Conservation (phyloP, 139 green algal genomes). For the Chlamydomonas incerta region DNA sequence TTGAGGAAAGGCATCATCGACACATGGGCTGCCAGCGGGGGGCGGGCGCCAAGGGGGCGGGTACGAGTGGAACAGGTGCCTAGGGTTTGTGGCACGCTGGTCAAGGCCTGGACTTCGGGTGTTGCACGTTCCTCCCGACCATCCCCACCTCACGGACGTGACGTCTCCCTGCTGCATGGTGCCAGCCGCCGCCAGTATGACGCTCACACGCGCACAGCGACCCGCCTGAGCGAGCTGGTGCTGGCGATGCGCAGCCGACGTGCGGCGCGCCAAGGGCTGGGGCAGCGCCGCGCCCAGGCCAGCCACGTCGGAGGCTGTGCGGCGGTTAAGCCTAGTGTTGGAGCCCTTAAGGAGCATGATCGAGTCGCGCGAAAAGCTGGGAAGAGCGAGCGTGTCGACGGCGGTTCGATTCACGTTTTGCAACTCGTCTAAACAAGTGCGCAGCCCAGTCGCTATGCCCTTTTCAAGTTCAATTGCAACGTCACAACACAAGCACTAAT, state of each 20-base stretch:
- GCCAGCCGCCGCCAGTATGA: neutral
- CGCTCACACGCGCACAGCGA: neutral
- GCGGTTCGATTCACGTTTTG: neutral
- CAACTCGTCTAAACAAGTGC: too few relatives aligned
- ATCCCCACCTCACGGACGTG: slow-evolving; percentile 16
- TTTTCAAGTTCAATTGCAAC: too few relatives aligned
- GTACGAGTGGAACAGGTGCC: too few relatives aligned
- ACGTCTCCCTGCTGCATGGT: neutral
- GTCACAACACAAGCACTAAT: too few relatives aligned
- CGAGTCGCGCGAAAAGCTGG: neutral
- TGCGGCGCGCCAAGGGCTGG: slow-evolving; percentile 3
- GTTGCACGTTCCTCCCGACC: neutral
- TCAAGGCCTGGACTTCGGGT: too few relatives aligned
- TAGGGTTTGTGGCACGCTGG: too few relatives aligned
- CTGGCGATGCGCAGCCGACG: neutral
- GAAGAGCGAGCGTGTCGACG: neutral
- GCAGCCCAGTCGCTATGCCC: too few relatives aligned
- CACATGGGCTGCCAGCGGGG: too few relatives aligned
- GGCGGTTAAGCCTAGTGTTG: slow-evolving; percentile 5
- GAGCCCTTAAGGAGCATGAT: slow-evolving; percentile 22
- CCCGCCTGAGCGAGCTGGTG: too few relatives aligned
- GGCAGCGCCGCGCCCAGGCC: neutral
- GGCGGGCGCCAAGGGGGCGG: too few relatives aligned
- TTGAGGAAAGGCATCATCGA: too few relatives aligned
- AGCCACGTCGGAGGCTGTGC: neutral